phyloP scores from a whole-genome alignment of 805 yeast genomes.

The Candida anglica region DNA sequence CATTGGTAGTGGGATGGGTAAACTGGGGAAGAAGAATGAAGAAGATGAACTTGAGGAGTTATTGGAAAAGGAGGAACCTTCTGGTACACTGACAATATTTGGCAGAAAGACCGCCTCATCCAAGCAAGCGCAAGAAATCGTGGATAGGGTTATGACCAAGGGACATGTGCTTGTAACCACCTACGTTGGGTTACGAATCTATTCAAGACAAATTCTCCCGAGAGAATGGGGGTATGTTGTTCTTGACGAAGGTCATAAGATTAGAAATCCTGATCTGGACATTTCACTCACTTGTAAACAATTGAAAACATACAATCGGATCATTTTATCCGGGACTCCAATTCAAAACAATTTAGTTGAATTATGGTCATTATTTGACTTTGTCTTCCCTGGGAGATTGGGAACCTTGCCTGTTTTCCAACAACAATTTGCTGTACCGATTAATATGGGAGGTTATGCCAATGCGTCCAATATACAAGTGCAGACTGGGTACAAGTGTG shows the following conservation, averaged over 20 bases:
- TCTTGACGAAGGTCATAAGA: constrained; percentile 95
- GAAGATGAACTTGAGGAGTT: constrained; percentile 51
- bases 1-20: constrained; percentile 81
- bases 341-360: constrained; percentile 91
- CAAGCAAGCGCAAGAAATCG: constrained; percentile 41
- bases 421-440: constrained; percentile 87
- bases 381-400: constrained; percentile 88
- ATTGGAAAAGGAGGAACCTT: constrained; percentile 42
- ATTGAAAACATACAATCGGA: constrained; percentile 75
- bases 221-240: constrained; percentile 86
- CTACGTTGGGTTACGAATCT: constrained; percentile 77
- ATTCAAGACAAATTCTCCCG: constrained; percentile 59
- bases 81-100: background rate
- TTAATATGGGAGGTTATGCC: constrained; percentile 96
- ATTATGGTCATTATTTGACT: constrained; percentile 93
- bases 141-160: constrained; percentile 53
- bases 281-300: constrained; percentile 84
- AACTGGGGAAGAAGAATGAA: constrained; percentile 22
- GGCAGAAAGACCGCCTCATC: constrained; percentile 6
- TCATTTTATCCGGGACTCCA: constrained; percentile 93
- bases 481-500: constrained; percentile 94
- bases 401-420: constrained; percentile 96
- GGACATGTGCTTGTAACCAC: constrained; percentile 92
- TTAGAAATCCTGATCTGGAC: constrained; percentile 89
- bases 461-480: constrained; percentile 95